Conservation (phyloP, 2,329 filamentous ascomycete genomes). For the Aquanectria penicillioides region DNA sequence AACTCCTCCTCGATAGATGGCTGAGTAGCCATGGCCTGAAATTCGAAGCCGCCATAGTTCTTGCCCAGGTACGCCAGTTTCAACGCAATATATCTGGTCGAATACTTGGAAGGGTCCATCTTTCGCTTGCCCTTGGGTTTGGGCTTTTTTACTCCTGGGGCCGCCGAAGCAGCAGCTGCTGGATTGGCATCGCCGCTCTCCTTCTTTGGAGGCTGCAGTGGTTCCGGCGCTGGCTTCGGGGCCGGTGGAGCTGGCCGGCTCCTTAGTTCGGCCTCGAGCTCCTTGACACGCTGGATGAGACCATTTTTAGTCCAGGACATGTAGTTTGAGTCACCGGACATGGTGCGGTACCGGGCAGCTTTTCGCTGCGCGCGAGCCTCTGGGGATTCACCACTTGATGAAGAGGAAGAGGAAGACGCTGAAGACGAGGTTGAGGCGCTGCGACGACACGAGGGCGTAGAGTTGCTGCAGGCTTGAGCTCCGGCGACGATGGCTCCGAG, state of each 20-base stretch:
- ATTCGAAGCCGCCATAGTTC: slow-evolving; percentile 92
- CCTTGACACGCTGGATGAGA: slow-evolving; percentile 73
- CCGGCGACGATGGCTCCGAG: slow-evolving; percentile 31
- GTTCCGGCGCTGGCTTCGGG: slow-evolving; percentile 37
- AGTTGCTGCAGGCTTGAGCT: slow-evolving; percentile 19
- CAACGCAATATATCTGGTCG: slow-evolving; percentile 85
- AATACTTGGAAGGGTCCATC: slow-evolving; percentile 84
- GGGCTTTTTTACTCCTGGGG: slow-evolving; percentile 28
- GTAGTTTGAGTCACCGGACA: slow-evolving; percentile 59
- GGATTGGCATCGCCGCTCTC: slow-evolving; percentile 12
- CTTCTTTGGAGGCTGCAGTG: slow-evolving; percentile 3
- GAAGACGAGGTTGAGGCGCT: slow-evolving; percentile 19
- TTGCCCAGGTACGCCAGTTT: slow-evolving; percentile 95
- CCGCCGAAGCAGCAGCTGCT: not conserved
- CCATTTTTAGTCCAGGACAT: slow-evolving; percentile 73
- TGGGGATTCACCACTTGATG: slow-evolving; percentile 37
- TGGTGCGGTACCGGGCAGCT: slow-evolving; percentile 38
- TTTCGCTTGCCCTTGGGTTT: slow-evolving; percentile 59
- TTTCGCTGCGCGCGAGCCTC: slow-evolving; percentile 25
- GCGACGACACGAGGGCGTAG: not conserved
- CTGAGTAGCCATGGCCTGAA: slow-evolving; percentile 75
- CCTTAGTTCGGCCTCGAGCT: slow-evolving; percentile 73
- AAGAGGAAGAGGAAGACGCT: slow-evolving; percentile 12
- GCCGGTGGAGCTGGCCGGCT: slow-evolving; percentile 47
- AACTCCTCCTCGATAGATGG: slow-evolving; percentile 93